phyloP scores from a whole-genome alignment of 1,284 basidiomycete species.

The Exobasidium cylindrosporum region DNA sequence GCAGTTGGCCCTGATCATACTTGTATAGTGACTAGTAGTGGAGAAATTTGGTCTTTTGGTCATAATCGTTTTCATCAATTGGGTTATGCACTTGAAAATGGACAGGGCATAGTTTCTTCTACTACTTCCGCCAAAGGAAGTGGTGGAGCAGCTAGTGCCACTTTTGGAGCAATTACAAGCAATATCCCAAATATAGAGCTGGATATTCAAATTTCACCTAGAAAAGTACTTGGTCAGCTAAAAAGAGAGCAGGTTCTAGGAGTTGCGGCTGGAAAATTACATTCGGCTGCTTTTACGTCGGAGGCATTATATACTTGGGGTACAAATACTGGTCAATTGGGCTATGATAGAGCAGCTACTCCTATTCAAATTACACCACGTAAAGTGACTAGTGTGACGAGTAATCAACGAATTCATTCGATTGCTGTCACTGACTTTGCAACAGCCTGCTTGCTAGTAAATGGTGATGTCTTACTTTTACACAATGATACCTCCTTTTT shows the following conservation, averaged over 20 bases:
- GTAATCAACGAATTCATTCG: constrained; percentile 41
- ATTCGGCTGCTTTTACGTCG: constrained; percentile 83
- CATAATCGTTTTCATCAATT: constrained; percentile 70
- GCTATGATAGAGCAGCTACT: constrained; percentile 63
- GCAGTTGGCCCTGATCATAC: constrained; percentile 94
- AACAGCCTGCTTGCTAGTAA: constrained; percentile 73
- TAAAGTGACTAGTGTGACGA: constrained; percentile 66
- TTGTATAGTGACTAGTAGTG: constrained; percentile 72
- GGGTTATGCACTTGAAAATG: constrained; percentile 76
- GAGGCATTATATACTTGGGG: constrained; percentile 92
- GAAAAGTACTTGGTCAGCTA: constrained; percentile 72
- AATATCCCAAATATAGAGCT: constrained; percentile 28
- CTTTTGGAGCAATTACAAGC: constrained; percentile 19
- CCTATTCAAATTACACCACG: constrained; percentile 77
- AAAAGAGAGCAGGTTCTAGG: constrained; percentile 78
- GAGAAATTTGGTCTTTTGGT: constrained; percentile 87
- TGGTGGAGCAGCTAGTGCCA: constrained; percentile 57
- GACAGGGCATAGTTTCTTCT: constrained; percentile 35
- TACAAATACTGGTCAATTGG: constrained; percentile 87
- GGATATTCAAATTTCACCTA: constrained; percentile 70
- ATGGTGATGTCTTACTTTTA: constrained; percentile 76
- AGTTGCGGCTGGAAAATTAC: constrained; percentile 79
- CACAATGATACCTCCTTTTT: constrained; percentile 72
- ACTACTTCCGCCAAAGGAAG: constrained; percentile 24
- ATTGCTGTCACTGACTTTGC: constrained; percentile 65